Percentiles rank a stretch among this genome's conserved stretches.
These are phyloP conservation scores for Hura crepitans DNA, from an alignment of 441 rosid species.

Conservation along the genomic window DNA sequence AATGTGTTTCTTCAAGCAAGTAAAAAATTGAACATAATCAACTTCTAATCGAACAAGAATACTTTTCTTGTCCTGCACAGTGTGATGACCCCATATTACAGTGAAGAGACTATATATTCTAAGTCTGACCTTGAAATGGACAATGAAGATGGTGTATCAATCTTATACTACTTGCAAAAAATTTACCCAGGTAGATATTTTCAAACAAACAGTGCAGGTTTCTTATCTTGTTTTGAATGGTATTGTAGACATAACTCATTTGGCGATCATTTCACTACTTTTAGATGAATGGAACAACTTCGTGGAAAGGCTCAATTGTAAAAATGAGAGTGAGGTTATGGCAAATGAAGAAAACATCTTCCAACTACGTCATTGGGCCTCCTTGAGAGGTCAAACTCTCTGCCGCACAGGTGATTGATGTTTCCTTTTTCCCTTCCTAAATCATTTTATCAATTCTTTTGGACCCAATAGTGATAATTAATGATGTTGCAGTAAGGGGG, in stretches of 20 bases:
- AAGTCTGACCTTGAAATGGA: conserved; percentile 90
- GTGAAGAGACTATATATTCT: conserved; percentile 95
- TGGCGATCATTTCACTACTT: background rate
- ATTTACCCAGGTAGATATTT: conserved; percentile 74
- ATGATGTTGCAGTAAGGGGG: conserved; percentile 70
- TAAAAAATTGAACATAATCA: background rate
- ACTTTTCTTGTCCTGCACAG: conserved; percentile 43
- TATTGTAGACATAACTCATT: conserved; percentile 15
- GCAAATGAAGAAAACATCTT: conserved; percentile 84
- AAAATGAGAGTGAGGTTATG: conserved; percentile 64
- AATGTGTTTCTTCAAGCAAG: conserved; percentile 4
- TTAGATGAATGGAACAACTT: conserved; percentile 98
- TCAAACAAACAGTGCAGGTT: conserved; percentile 10
- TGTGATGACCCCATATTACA: conserved; percentile 94
- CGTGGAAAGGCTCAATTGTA: conserved; percentile 78
- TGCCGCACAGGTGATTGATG: conserved; percentile 76
- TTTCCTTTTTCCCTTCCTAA: conserved; percentile 15
- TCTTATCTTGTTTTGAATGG: background rate
- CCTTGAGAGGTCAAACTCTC: conserved; percentile 95
- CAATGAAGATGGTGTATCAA: conserved; percentile 96
- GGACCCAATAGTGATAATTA: conserved; percentile 21
- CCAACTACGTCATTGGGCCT: conserved; percentile 98
- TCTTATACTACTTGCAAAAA: conserved; percentile 90
- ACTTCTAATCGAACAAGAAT: conserved; percentile 11
- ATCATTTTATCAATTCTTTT: conserved; percentile 17